A percentile compares a stretch with the other conserved stretches of the same genome.
These are phyloP conservation scores for Mycogone perniciosa DNA, from an alignment of 2,329 filamentous ascomycete genomes.

Conservation along the genomic window DNA sequence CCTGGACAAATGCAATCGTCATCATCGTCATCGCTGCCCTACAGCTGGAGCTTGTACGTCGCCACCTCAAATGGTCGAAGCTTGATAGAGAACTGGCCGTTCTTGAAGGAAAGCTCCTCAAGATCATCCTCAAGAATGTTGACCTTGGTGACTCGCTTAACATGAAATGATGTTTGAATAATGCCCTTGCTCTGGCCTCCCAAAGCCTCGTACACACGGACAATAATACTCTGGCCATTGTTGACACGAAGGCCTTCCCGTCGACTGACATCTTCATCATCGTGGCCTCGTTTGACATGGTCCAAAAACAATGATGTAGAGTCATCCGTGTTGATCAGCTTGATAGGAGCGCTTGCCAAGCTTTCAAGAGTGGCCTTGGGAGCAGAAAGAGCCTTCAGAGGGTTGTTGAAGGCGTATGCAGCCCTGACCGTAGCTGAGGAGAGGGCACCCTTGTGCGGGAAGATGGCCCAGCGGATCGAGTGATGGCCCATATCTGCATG, in stretches of 20 bases:
- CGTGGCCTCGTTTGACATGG: conserved; percentile 87
- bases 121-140: conserved; percentile 86
- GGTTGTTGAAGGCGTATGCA: conserved; percentile 86
- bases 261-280: conserved; percentile 66
- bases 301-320: conserved; percentile 69
- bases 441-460: conserved; percentile 73
- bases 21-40: conserved; percentile 23
- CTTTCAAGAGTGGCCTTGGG: conserved; percentile 22
- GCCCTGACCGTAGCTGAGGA: conserved; percentile 70
- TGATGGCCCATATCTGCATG: conserved; percentile 93
- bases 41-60: conserved; percentile 61
- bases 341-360: conserved; percentile 45
- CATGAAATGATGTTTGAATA: conserved; percentile 60
- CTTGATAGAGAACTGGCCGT: conserved; percentile 52
- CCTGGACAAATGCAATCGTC: conserved; percentile 21
- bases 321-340: conserved; percentile 52
- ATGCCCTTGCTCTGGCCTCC: conserved; percentile 72
- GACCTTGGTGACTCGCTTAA: conserved; percentile 73
- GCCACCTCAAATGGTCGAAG: conserved; percentile 80
- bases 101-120: conserved; percentile 52
- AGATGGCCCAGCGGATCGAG: conserved; percentile 80
- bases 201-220: conserved; percentile 82
- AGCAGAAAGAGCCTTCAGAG: conserved; percentile 43
- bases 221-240: conserved; percentile 70
- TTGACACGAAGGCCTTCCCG: conserved; percentile 56